Conservation (phyloP, 2,329 filamentous ascomycete genomes). For the Exophiala calicioides region DNA sequence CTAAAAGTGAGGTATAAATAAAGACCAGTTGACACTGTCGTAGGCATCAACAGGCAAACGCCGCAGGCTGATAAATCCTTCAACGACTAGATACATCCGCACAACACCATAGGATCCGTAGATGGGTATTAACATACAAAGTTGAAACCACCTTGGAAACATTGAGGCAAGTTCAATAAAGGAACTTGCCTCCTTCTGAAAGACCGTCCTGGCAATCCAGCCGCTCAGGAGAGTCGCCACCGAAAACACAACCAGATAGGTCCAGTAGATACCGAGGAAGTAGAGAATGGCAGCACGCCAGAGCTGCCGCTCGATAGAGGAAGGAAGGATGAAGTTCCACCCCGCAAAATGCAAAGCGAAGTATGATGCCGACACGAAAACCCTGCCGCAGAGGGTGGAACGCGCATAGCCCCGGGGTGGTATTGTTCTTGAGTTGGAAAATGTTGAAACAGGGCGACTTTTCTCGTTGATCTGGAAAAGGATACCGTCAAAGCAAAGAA, state of each 20-base stretch:
- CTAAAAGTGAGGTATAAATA: constrained; percentile 11
- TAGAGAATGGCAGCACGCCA: constrained; percentile 3
- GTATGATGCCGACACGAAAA: too few relatives aligned
- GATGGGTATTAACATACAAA: neutral
- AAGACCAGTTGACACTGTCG: constrained; percentile 12
- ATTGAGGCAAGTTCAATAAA: constrained; percentile 7
- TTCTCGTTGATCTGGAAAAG: too few relatives aligned
- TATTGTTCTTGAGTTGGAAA: too few relatives aligned
- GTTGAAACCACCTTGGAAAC: constrained; percentile 7
- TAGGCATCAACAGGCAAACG: constrained; percentile 7
- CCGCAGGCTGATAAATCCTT: constrained; percentile 11
- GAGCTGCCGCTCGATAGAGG: constrained; percentile 2
- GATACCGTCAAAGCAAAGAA: too few relatives aligned
- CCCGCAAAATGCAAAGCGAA: constrained; percentile 9
- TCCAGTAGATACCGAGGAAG: neutral
- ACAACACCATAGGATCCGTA: constrained; percentile 10
- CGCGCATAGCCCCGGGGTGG: too few relatives aligned
- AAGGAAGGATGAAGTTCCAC: constrained; percentile 8
- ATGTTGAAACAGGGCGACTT: too few relatives aligned
- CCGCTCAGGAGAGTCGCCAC: neutral
- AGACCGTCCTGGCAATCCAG: neutral
- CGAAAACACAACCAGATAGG: neutral
- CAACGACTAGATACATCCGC: constrained; percentile 9
- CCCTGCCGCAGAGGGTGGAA: too few relatives aligned
- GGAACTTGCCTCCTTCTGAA: constrained; percentile 3